A percentile compares a stretch with the other conserved stretches of the same genome.
These are phyloP conservation scores for Kickxella alabastrina DNA, from an alignment of 192 early-diverging fungal genomes.

Conservation along the genomic window DNA sequence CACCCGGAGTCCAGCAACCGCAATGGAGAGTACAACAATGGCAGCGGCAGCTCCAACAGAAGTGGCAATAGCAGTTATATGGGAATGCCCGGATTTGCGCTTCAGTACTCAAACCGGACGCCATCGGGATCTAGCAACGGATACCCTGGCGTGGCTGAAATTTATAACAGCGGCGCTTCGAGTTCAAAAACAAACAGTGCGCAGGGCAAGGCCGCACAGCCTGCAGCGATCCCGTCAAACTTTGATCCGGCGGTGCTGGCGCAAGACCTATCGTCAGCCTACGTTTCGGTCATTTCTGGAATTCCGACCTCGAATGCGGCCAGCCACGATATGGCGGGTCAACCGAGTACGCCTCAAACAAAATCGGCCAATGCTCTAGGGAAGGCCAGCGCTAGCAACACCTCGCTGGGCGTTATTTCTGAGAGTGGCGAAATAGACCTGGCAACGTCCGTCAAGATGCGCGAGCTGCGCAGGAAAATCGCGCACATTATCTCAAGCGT, in stretches of 20 bases:
- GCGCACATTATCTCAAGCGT: slow-evolving; percentile 44
- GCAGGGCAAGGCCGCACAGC: not conserved
- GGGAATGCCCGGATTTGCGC: slow-evolving; percentile 7
- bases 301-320: slow-evolving; percentile 6
- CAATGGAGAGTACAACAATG: slow-evolving; percentile 8
- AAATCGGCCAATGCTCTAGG: slow-evolving; percentile 29
- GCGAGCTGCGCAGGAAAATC: slow-evolving; percentile 33
- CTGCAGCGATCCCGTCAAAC: slow-evolving; percentile 3
- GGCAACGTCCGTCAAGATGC: slow-evolving; percentile 20
- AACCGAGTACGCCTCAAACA: not conserved
- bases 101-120: slow-evolving; percentile 15
- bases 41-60: not conserved
- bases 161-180: not conserved
- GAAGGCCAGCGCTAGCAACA: slow-evolving; percentile 44
- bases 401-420: slow-evolving; percentile 5
- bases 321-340: not conserved
- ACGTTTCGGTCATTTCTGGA: slow-evolving; percentile 33
- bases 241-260: slow-evolving; percentile 42
- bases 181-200: slow-evolving; percentile 2
- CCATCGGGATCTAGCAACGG: slow-evolving; percentile 31
- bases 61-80: slow-evolving; percentile 8
- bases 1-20: slow-evolving; percentile 29
- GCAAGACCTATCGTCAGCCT: slow-evolving; percentile 44
- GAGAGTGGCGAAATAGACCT: not conserved
- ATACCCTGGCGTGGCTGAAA: not conserved